phyloP scores from a whole-genome alignment of 2,329 filamentous ascomycete species.

The Pseudogymnoascus sp. region DNA sequence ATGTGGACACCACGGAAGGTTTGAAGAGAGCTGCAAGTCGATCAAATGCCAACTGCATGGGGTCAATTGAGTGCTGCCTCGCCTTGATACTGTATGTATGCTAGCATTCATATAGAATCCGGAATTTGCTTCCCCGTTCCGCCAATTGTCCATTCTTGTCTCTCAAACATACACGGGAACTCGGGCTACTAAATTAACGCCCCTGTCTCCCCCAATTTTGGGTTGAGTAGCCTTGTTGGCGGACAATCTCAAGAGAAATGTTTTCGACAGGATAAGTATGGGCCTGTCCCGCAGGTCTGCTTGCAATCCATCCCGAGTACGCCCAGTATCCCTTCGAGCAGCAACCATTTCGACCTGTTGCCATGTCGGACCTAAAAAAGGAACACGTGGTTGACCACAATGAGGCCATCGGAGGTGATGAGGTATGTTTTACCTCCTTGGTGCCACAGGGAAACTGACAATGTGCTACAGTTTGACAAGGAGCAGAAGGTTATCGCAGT shows the following conservation, averaged over 20 bases:
- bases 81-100: not conserved
- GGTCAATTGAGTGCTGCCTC: not conserved
- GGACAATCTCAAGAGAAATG: not conserved
- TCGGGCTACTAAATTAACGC: not conserved
- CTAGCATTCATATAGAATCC: not conserved
- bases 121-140: not conserved
- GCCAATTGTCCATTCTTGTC: not conserved
- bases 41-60: not conserved
- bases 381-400: not conserved
- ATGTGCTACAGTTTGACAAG: not conserved
- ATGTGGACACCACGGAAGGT: not conserved
- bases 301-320: not conserved
- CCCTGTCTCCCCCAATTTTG: not conserved
- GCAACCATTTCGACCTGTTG: not conserved
- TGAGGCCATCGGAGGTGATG: not conserved
- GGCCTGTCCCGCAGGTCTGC: not conserved
- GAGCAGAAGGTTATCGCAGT: slow-evolving; percentile 23
- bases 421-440: not conserved
- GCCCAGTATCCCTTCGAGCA: not conserved
- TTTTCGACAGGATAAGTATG: slow-evolving; percentile 17
- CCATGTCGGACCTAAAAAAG: not conserved
- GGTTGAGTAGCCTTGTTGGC: not conserved
- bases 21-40: not conserved
- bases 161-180: not conserved
- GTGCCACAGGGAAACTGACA: not conserved